phyloP scores from a whole-genome alignment of 2,329 filamentous ascomycete species.

The Claviceps maximensis region DNA sequence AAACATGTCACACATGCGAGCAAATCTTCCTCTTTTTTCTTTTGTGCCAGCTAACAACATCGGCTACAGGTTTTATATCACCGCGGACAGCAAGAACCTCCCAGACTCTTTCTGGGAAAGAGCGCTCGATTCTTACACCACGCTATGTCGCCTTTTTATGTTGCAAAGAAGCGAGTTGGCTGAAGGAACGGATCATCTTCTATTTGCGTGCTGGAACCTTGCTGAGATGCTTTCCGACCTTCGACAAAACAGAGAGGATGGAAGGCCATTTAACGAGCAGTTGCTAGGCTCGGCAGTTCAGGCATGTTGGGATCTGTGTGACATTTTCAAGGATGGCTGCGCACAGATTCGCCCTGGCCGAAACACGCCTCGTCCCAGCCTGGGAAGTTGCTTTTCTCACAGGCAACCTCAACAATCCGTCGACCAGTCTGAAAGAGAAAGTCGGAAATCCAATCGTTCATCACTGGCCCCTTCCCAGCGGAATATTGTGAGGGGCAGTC shows the following conservation, averaged over 20 bases:
- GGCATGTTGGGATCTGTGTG: slow-evolving; percentile 88
- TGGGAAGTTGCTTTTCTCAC: slow-evolving; percentile 55
- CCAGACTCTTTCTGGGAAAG: slow-evolving; percentile 80
- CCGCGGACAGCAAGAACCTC: slow-evolving; percentile 63
- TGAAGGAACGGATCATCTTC: slow-evolving; percentile 70
- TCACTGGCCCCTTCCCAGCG: slow-evolving; percentile 35
- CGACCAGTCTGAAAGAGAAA: slow-evolving; percentile 35
- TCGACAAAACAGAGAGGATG: slow-evolving; percentile 66
- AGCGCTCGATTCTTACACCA: slow-evolving; percentile 89
- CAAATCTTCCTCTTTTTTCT: not conserved
- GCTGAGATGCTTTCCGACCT: slow-evolving; percentile 90
- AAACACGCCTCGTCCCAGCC: slow-evolving; percentile 70
- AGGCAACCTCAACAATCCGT: slow-evolving; percentile 30
- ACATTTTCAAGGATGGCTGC: slow-evolving; percentile 88
- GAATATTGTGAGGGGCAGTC: slow-evolving; percentile 35
- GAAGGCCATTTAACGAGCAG: slow-evolving; percentile 64
- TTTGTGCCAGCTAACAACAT: not conserved
- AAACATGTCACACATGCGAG: not conserved
- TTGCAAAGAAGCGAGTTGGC: slow-evolving; percentile 71
- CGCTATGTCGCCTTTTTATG: slow-evolving; percentile 89
- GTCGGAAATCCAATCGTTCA: slow-evolving; percentile 36
- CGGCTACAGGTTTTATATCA: slow-evolving; percentile 61
- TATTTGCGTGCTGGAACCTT: slow-evolving; percentile 78
- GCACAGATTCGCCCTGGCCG: slow-evolving; percentile 76
- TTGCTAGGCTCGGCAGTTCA: slow-evolving; percentile 78